A percentile compares a stretch with the other conserved stretches of the same genome.
Conservation (phyloP, 257 asterid genomes). For the Fraxinus americana region DNA sequence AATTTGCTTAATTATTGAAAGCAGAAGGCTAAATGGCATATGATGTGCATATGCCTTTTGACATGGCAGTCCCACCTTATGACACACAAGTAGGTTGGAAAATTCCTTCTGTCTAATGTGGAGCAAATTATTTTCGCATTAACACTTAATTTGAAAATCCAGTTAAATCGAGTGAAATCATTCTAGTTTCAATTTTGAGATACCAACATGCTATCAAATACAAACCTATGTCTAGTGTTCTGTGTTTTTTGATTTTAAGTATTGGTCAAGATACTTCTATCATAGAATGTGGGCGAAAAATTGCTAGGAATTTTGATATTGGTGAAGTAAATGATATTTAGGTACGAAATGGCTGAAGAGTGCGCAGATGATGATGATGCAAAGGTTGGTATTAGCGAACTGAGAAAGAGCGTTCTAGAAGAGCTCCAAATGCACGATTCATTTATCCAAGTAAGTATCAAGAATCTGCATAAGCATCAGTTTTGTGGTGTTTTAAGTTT, state of each 20-base stretch:
- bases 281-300: conserved; percentile 3
- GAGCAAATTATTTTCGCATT: background rate
- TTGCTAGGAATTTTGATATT: conserved; percentile 18
- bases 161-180: background rate
- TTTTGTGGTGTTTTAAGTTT: background rate
- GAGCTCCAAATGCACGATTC: conserved; percentile 73
- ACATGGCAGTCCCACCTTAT: conserved; percentile 11
- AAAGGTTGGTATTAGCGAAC: conserved; percentile 56
- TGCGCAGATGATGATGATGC: conserved; percentile 96
- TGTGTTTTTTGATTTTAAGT: background rate
- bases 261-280: background rate
- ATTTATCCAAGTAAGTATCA: conserved; percentile 53
- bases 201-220: background rate
- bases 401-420: conserved; percentile 55
- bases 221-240: background rate
- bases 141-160: background rate
- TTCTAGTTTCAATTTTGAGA: conserved; percentile 11
- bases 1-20: background rate
- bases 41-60: conserved; percentile 17
- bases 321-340: conserved; percentile 33
- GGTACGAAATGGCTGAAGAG: conserved; percentile 85
- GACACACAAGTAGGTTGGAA: conserved; percentile 5
- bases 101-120: conserved; percentile 2
- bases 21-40: background rate
- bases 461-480: conserved; percentile 14